These are phyloP conservation scores for Daldinia grandis DNA, from an alignment of 495 filamentous ascomycete genomes.

Conservation along the genomic window DNA sequence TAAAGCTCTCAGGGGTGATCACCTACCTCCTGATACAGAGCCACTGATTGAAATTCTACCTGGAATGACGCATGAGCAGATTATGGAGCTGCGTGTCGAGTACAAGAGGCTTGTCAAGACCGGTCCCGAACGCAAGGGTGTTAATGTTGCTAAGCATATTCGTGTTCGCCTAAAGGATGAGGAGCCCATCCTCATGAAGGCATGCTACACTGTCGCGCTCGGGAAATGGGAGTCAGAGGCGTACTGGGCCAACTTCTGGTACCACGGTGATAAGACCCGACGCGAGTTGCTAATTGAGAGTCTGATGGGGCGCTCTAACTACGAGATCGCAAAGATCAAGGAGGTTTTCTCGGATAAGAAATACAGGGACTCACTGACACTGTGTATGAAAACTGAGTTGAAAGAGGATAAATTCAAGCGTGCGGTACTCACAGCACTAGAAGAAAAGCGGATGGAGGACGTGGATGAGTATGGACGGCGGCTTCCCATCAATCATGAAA, in stretches of 20 bases:
- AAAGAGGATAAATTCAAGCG: constrained; percentile 94
- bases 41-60: constrained; percentile 86
- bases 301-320: constrained; percentile 86
- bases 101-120: constrained; percentile 90
- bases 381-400: constrained; percentile 90
- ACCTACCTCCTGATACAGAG: constrained; percentile 69
- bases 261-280: constrained; percentile 84
- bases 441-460: constrained; percentile 85
- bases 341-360: constrained; percentile 92
- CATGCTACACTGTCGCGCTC: constrained; percentile 87
- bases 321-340: constrained; percentile 90
- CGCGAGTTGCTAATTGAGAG: constrained; percentile 91
- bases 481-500: constrained; percentile 53
- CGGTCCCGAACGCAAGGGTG: constrained; percentile 73
- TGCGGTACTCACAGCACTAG: constrained; percentile 84
- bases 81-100: constrained; percentile 81
- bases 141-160: constrained; percentile 97
- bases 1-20: constrained; percentile 73
- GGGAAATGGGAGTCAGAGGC: constrained; percentile 93
- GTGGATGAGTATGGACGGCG: constrained; percentile 57
- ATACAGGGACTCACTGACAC: constrained; percentile 80
- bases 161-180: constrained; percentile 77
- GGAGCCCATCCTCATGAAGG: constrained; percentile 77
- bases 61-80: constrained; percentile 81
- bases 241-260: constrained; percentile 99